These are phyloP conservation scores for Stellera chamaejasme DNA, from an alignment of 345 rosid species.

Conservation along the genomic window DNA sequence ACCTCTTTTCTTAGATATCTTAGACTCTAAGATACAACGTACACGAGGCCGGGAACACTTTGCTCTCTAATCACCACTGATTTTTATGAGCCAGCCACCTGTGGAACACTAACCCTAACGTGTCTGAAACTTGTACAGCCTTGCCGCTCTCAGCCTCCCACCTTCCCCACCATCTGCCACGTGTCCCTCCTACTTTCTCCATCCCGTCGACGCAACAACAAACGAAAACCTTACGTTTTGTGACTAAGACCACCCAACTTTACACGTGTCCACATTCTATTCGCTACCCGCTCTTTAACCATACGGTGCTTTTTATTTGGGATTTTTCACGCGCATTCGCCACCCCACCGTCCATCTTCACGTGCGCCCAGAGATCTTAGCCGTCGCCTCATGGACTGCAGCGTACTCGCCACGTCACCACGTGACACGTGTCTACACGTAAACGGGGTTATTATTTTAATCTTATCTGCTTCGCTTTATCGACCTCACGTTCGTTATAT, in stretches of 20 bases:
- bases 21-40: no score
- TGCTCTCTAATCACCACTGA: not conserved
- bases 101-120: not conserved
- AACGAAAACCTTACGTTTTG: constrained; percentile 3
- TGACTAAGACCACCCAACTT: not conserved
- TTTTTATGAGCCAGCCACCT: no score
- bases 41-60: no score
- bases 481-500: not conserved
- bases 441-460: constrained; percentile 17
- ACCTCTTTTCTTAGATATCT: no score
- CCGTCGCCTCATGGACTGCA: constrained; percentile 30
- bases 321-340: constrained; percentile 26
- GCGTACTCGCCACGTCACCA: constrained; percentile 13
- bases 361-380: constrained; percentile 28
- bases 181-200: not conserved
- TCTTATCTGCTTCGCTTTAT: constrained; percentile 34
- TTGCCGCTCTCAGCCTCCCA: not conserved
- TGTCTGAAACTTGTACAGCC: not conserved
- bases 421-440: constrained; percentile 19
- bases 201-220: constrained; percentile 26
- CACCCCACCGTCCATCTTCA: constrained; percentile 43
- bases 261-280: constrained; percentile 5
- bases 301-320: constrained; percentile 15
- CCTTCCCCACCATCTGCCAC: not conserved
- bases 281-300: not conserved